These are phyloP conservation scores for Claviceps pazoutovae DNA, from an alignment of 2,329 filamentous ascomycete genomes.

Conservation along the genomic window DNA sequence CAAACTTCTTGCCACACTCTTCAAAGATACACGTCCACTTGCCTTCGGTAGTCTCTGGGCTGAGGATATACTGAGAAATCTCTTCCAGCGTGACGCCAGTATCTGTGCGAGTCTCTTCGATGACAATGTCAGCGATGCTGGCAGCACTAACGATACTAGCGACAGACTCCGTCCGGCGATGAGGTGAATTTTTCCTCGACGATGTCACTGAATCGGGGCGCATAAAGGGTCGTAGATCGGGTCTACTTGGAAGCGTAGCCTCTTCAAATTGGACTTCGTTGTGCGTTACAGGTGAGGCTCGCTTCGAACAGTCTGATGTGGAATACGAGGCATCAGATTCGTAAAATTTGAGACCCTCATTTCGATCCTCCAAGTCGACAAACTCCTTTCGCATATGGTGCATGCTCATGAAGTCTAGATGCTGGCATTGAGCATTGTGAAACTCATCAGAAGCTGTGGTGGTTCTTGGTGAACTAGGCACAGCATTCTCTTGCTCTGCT, in stretches of 20 bases:
- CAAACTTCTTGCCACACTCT: constrained; percentile 78
- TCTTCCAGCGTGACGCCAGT: constrained; percentile 84
- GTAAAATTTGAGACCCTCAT: constrained; percentile 20
- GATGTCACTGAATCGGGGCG: constrained; percentile 8
- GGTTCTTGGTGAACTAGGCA: constrained; percentile 42
- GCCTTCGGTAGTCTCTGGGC: constrained; percentile 57
- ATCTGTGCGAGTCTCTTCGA: constrained; percentile 52
- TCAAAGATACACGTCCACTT: constrained; percentile 69
- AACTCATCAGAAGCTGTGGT: constrained; percentile 31
- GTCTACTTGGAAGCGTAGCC: constrained; percentile 27
- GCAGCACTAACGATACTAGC: constrained; percentile 44
- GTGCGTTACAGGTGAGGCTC: constrained; percentile 32
- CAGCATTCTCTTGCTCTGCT: constrained; percentile 34
- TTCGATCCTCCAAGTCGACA: constrained; percentile 21
- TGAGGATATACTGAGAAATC: constrained; percentile 59
- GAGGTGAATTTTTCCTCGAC: constrained; percentile 17
- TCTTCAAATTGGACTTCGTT: constrained; percentile 22
- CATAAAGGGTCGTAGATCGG: constrained; percentile 21
- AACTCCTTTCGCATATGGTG: constrained; percentile 33
- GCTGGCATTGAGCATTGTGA: constrained; percentile 37
- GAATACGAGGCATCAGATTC: constrained; percentile 19
- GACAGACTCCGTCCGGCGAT: constrained; percentile 45
- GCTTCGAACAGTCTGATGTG: constrained; percentile 36
- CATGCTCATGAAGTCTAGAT: constrained; percentile 43
- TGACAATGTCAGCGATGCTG: constrained; percentile 47